Percentiles rank a stretch among this genome's conserved stretches.
phyloP scores from a whole-genome alignment of 2,329 filamentous ascomycete species.

The Drechslerella dactyloides region DNA sequence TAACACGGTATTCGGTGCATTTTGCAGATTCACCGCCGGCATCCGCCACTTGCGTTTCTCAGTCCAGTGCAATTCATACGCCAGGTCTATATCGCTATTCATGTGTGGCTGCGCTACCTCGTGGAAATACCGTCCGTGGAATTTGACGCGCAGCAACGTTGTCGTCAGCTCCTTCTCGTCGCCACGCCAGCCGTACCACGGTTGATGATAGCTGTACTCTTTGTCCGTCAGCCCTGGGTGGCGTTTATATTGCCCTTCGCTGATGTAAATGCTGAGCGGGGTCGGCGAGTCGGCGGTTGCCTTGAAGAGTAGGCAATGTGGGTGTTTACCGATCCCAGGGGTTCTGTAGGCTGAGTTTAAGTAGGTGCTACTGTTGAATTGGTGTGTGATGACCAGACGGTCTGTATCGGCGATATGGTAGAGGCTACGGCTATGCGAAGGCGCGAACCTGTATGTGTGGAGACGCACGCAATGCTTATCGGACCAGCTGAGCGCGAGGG shows the following conservation, averaged over 20 bases:
- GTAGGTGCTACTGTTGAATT: not conserved
- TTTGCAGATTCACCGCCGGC: constrained; percentile 5
- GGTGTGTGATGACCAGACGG: not conserved
- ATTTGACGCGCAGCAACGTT: constrained; percentile 15
- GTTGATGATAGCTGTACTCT: not conserved
- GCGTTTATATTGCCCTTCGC: constrained; percentile 22
- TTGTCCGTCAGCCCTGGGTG: not conserved
- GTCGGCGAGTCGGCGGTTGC: not conserved
- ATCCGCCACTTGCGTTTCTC: constrained; percentile 22
- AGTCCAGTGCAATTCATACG: constrained; percentile 22
- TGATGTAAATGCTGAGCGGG: constrained; percentile 25
- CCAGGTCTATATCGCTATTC: constrained; percentile 10
- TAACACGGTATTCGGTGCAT: constrained; percentile 15
- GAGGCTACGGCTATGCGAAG: constrained; percentile 3
- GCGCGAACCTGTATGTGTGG: constrained; percentile 16
- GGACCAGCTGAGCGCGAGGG: constrained; percentile 20
- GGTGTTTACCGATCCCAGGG: not conserved
- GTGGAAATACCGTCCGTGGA: constrained; percentile 2
- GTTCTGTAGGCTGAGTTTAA: not conserved
- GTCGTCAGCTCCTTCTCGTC: constrained; percentile 7
- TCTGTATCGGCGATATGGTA: constrained; percentile 10
- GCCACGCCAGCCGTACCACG: not conserved
- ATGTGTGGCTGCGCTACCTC: not conserved
- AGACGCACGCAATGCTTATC: constrained; percentile 3
- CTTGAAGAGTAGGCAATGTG: not conserved